Evolutionary conservation across 768 basidiomycete species (phyloP).

Genomic region (Suillus discolor): DNA sequence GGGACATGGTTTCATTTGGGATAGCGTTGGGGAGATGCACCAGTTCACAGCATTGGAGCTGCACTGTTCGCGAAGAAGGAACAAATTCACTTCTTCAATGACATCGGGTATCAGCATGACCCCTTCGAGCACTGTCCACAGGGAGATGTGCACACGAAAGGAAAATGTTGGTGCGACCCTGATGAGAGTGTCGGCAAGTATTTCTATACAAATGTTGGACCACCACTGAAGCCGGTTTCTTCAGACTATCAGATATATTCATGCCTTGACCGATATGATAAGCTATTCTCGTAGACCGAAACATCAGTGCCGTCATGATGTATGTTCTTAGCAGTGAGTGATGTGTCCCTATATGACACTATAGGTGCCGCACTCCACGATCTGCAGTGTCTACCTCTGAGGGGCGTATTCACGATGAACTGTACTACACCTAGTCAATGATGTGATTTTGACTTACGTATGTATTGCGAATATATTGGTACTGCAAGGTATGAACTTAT

Average conservation of each 20-base stretch:
- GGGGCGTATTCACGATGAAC: neutral
- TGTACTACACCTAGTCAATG: neutral
- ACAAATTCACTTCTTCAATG: conserved; percentile 80
- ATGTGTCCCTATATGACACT: neutral
- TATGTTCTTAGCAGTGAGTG: too few species aligned
- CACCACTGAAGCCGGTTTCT: conserved; percentile 12
- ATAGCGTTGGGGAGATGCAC: conserved; percentile 85
- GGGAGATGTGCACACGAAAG: conserved; percentile 54
- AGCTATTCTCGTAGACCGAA: conserved; percentile 43
- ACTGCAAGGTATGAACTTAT: conserved; percentile 44
- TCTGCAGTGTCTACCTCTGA: neutral
- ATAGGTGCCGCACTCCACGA: neutral
- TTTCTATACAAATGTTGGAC: neutral
- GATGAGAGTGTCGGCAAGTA: conserved; percentile 65
- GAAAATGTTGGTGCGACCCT: conserved; percentile 75
- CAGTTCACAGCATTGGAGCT: conserved; percentile 83
- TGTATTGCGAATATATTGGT: conserved; percentile 92
- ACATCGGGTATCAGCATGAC: conserved; percentile 85
- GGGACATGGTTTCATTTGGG: neutral
- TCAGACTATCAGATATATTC: conserved; percentile 87
- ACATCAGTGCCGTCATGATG: neutral
- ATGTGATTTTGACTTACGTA: conserved; percentile 40
- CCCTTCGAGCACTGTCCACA: conserved; percentile 78
- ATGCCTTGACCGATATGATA: conserved; percentile 78
- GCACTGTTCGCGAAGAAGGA: conserved; percentile 74